Evolutionary conservation across 768 basidiomycete species (phyloP).

Genomic region (Boletus eberwhitei): DNA sequence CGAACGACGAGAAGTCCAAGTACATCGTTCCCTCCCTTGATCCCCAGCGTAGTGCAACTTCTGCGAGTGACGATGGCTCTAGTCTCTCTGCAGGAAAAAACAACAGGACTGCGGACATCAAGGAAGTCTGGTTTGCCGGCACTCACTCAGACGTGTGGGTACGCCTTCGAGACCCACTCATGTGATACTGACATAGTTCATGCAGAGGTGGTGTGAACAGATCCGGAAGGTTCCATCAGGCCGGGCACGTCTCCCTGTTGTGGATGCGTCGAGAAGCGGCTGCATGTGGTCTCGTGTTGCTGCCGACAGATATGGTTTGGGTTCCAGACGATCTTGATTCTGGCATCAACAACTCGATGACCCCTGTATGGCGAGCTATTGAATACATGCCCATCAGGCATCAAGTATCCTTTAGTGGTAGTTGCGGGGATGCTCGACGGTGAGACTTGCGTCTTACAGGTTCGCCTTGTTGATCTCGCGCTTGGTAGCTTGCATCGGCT

Average conservation of each 20-base stretch:
- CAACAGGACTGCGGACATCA: conserved; percentile 26
- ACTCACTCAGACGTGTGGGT: conserved; percentile 36
- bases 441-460: background rate
- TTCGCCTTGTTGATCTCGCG: background rate
- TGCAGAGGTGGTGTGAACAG: conserved; percentile 21
- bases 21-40: background rate
- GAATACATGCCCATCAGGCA: conserved; percentile 25
- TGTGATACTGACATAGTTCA: background rate
- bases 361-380: conserved; percentile 6
- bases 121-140: conserved; percentile 69
- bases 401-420: conserved; percentile 20
- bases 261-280: conserved; percentile 36
- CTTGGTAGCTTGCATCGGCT: conserved; percentile 11
- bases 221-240: conserved; percentile 18
- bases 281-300: conserved; percentile 24
- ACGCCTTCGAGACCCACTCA: background rate
- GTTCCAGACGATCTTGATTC: conserved; percentile 25
- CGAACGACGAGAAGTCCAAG: conserved; percentile 9
- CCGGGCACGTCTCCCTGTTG: conserved; percentile 23
- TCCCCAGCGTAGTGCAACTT: background rate
- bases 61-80: background rate
- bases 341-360: conserved; percentile 23
- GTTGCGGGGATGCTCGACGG: conserved; percentile 13
- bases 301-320: conserved; percentile 27
- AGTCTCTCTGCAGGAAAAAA: background rate